Conservation (phyloP, 2,329 filamentous ascomycete species). For the Cordyceps farinosa region DNA sequence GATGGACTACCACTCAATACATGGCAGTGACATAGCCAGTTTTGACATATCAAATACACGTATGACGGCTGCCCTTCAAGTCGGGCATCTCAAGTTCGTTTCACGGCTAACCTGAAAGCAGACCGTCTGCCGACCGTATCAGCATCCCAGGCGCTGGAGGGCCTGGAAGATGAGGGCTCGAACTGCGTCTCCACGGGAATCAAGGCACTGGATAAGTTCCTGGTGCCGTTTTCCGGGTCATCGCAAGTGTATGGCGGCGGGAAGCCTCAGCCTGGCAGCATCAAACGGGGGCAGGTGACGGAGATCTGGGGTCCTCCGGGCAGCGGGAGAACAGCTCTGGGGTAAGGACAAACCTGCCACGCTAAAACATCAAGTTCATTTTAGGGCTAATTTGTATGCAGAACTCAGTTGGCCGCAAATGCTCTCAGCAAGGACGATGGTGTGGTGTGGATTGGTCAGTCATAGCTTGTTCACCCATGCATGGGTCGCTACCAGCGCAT, state of each 20-base stretch:
- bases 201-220: slow-evolving; percentile 46
- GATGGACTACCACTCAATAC: slow-evolving; percentile 59
- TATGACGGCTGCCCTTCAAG: slow-evolving; percentile 32
- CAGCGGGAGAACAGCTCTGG: slow-evolving; percentile 78
- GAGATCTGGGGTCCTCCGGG: slow-evolving; percentile 88
- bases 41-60: slow-evolving; percentile 54
- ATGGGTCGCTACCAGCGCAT: not conserved
- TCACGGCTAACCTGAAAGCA: slow-evolving; percentile 30
- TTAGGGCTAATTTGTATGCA: slow-evolving; percentile 35
- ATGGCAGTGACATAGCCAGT: slow-evolving; percentile 58
- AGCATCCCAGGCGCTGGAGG: slow-evolving; percentile 66
- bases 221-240: slow-evolving; percentile 28
- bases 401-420: slow-evolving; percentile 66
- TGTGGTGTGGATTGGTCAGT: slow-evolving; percentile 80
- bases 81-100: not conserved
- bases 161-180: slow-evolving; percentile 49
- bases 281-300: slow-evolving; percentile 72
- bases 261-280: slow-evolving; percentile 45
- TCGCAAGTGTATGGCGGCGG: slow-evolving; percentile 11
- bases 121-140: slow-evolving; percentile 75
- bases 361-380: not conserved
- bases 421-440: slow-evolving; percentile 56
- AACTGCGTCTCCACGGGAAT: slow-evolving; percentile 56
- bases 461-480: slow-evolving; percentile 23
- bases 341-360: slow-evolving; percentile 48